Conservation (phyloP, 2,329 filamentous ascomycete genomes). For the Xylaria sp. region DNA sequence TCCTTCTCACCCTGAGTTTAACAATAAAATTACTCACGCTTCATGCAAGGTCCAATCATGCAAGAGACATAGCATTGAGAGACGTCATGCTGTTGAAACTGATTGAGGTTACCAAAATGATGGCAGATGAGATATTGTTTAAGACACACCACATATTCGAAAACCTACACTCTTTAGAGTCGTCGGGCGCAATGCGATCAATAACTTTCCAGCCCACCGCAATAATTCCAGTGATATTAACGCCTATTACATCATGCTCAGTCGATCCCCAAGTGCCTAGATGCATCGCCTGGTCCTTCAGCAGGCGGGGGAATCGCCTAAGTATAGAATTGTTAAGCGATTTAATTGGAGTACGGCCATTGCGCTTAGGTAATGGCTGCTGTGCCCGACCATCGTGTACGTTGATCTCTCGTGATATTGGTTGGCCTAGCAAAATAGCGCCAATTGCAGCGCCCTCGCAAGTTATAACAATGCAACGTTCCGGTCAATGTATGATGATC, state of each 20-base stretch:
- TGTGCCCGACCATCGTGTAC: constrained; percentile 15
- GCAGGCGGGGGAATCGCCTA: not conserved
- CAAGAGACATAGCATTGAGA: not conserved
- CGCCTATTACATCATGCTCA: not conserved
- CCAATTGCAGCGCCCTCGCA: constrained; percentile 9
- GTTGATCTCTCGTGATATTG: constrained; percentile 19
- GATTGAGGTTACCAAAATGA: not conserved
- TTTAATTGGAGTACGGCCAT: constrained; percentile 7
- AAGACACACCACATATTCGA: not conserved
- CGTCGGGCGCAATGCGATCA: not conserved
- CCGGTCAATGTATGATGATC: not conserved
- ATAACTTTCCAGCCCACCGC: not conserved
- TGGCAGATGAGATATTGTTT: not conserved
- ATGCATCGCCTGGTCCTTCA: not conserved
- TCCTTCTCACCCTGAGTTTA: constrained; percentile 5
- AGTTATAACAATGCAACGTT: not conserved
- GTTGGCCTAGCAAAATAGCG: not conserved
- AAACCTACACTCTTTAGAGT: not conserved
- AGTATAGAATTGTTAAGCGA: constrained; percentile 16
- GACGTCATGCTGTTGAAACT: constrained; percentile 2
- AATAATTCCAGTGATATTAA: not conserved
- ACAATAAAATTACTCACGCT: constrained; percentile 20
- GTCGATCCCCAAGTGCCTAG: not conserved
- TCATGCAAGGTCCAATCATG: not conserved
- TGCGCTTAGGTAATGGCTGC: constrained; percentile 13